Base-by-base conservation (phyloP, 2,329 filamentous ascomycete genomes). In the Calcarisporium arbuscula region DNA sequence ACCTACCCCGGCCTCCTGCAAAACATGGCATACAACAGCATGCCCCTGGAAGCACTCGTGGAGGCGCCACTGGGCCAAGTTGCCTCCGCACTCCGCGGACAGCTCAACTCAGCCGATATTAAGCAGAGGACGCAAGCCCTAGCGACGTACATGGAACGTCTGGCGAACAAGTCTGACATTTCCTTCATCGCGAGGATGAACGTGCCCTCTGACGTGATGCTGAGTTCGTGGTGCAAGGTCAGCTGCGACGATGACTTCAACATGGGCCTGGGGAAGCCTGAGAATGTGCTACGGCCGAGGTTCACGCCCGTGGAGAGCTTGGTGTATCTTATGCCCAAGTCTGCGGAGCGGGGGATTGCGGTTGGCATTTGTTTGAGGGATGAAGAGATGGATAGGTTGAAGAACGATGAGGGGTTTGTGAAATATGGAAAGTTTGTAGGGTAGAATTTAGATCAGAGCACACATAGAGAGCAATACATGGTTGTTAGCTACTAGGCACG, bases 141-240 rank as follows among this genome's bases (percentile, higher is more conserved):
- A 2, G 58, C 62, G 1, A 72, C 67, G 2, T 51, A 56, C 20
- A 41, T 70, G 4, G 25, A 50, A 0, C 44, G 48, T 6, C 39
- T 49, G 4, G 35, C 50, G 0, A 64, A 68, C 34, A 66, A 64
- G 38, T 50, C 39, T 0, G 39, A 27, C 0, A 42, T 62, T n/a
- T 53, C 53, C 1, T 41, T 66, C 4, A 57, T 53, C 3, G 58
- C 57, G 0, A 50, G 44, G 5, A 34, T 67, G 3, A 56, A 68
- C 19, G 42, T 56, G 0, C 48, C 60, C 0, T 49, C 47, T 0
- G 69, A 74, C 25, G 50, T 77, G 4, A 65, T 68, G 57, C 40
- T 77, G 6, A 75, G 68, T 38, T 77, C 71, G 1, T 78, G 72
- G 73, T 61, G 62, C 1, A 68, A 69, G 33, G 47, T 70, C 4